Evolutionary conservation across 2,329 filamentous ascomycete species (phyloP).

Genomic region (Passalora sequoiae): DNA sequence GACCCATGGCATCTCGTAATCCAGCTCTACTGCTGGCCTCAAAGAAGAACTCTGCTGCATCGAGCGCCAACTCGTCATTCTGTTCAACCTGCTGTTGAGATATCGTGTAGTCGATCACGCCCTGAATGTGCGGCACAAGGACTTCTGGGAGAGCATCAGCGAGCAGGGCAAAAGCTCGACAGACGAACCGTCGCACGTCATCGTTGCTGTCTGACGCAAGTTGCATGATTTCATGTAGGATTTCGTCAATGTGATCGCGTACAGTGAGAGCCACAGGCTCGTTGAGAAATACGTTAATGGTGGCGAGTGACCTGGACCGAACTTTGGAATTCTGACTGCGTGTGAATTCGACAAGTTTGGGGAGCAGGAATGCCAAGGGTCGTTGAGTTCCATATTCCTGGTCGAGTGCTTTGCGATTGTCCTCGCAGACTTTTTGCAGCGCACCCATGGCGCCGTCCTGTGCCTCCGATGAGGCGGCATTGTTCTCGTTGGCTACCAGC

Average conservation of each 20-base stretch:
- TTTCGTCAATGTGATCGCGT: conserved; percentile 70
- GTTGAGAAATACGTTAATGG: conserved; percentile 88
- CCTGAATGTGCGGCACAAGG: conserved; percentile 78
- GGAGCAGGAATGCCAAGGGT: conserved; percentile 81
- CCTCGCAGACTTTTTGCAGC: conserved; percentile 91
- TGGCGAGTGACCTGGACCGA: conserved; percentile 70
- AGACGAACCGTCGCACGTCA: conserved; percentile 88
- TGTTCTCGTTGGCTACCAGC: conserved; percentile 67
- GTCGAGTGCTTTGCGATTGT: conserved; percentile 82
- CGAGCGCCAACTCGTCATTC: conserved; percentile 83
- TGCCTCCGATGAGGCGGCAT: conserved; percentile 61
- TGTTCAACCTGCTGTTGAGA: conserved; percentile 75
- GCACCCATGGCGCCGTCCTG: conserved; percentile 94
- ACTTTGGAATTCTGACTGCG: conserved; percentile 71
- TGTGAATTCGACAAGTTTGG: conserved; percentile 84
- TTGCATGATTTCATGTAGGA: conserved; percentile 77
- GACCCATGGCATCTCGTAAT: conserved; percentile 68
- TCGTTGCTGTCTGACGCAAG: conserved; percentile 70
- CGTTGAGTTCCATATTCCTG: conserved; percentile 83
- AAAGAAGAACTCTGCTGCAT: conserved; percentile 97
- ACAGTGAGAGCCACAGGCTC: conserved; percentile 68
- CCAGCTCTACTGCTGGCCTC: conserved; percentile 83
- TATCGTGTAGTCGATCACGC: conserved; percentile 88
- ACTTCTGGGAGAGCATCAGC: conserved; percentile 88
- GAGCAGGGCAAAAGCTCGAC: conserved; percentile 84